phyloP scores from a whole-genome alignment of 257 asterid genomes.

The Schizonepeta tenuifolia region DNA sequence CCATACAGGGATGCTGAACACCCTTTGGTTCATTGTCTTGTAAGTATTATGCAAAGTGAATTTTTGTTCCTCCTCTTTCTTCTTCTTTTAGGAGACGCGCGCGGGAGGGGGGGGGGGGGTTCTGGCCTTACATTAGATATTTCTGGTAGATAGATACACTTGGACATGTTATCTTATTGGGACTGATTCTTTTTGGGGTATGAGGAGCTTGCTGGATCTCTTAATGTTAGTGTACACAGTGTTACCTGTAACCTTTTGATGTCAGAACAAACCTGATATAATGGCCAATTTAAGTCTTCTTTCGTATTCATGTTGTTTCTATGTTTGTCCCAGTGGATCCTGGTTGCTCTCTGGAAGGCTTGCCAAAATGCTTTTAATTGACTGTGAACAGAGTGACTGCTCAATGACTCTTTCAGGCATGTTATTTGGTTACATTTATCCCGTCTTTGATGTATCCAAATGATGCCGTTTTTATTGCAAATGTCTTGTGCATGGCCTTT shows the following conservation, averaged over 20 bases:
- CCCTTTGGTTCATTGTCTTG: conserved; percentile 4
- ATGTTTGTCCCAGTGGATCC: conserved; percentile 59
- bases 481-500: neutral
- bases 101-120: neutral
- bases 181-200: neutral
- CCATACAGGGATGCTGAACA: conserved; percentile 11
- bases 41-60: neutral
- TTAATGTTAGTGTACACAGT: conserved; percentile 6
- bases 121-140: neutral
- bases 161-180: neutral
- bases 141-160: neutral
- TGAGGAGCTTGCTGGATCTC: conserved; percentile 2
- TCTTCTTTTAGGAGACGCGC: no score
- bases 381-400: conserved; percentile 91
- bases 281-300: conserved; percentile 7
- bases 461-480: neutral
- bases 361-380: conserved; percentile 87
- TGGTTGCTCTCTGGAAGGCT: conserved; percentile 97
- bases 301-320: conserved; percentile 30
- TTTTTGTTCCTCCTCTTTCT: neutral
- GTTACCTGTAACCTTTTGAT: neutral
- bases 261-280: conserved; percentile 9
- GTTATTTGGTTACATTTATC: conserved; percentile 32
- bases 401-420: conserved; percentile 87
- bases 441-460: conserved; percentile 24